phyloP scores from a whole-genome alignment of 2,329 filamentous ascomycete species.

The Ophiostoma ips region DNA sequence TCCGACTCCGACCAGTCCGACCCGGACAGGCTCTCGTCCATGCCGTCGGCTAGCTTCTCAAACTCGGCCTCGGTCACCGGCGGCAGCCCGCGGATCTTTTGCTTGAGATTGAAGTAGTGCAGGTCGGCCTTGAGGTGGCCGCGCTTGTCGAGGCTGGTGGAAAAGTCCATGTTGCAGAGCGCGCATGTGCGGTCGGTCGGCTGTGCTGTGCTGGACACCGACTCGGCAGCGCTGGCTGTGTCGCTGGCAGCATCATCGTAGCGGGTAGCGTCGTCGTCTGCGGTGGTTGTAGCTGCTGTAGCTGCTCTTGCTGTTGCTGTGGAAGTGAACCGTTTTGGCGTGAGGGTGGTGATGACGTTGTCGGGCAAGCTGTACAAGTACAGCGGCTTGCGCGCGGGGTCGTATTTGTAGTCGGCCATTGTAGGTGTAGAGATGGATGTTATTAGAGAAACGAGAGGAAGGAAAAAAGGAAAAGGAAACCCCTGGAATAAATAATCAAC shows the following conservation, averaged over 20 bases:
- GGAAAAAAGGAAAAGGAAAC: too few species aligned
- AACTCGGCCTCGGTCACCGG: conserved; percentile 73
- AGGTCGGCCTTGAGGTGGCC: conserved; percentile 80
- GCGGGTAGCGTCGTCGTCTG: neutral
- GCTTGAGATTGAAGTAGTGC: conserved; percentile 89
- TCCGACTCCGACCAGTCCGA: conserved; percentile 76
- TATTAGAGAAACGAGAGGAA: neutral
- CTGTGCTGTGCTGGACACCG: neutral
- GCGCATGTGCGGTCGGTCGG: conserved; percentile 45
- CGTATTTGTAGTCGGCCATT: conserved; percentile 21
- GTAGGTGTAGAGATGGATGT: too few species aligned
- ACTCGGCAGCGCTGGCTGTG: neutral
- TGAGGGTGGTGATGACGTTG: conserved; percentile 56
- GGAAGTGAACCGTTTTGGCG: conserved; percentile 35
- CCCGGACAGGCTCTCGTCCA: conserved; percentile 87
- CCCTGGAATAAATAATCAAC: too few species aligned
- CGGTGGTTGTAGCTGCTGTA: neutral
- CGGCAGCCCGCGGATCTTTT: conserved; percentile 61
- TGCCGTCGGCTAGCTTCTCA: conserved; percentile 66
- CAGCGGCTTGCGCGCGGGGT: conserved; percentile 35
- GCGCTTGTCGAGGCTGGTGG: conserved; percentile 64
- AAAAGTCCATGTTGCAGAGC: conserved; percentile 61
- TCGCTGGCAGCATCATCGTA: conserved; percentile 9
- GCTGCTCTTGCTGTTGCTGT: neutral
- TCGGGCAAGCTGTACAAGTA: conserved; percentile 67